Conservation (phyloP, 2,329 filamentous ascomycete species). For the Scedosporium dehoogii region DNA sequence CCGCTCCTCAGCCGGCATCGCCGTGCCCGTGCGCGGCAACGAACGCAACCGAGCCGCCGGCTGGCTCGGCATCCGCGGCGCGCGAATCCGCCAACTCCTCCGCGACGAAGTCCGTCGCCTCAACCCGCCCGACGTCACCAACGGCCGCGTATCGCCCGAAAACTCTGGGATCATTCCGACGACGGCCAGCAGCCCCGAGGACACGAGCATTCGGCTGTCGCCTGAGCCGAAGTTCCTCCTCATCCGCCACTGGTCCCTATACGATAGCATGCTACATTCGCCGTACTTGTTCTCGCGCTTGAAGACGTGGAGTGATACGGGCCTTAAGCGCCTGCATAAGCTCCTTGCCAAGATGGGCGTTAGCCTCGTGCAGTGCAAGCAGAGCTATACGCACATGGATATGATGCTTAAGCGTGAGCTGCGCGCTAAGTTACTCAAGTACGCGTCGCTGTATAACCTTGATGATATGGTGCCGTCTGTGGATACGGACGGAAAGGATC, state of each 20-base stretch:
- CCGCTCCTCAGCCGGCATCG: constrained; percentile 70
- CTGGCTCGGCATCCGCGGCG: constrained; percentile 74
- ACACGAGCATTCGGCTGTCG: constrained; percentile 83
- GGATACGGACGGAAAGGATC: constrained; percentile 59
- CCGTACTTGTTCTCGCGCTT: constrained; percentile 86
- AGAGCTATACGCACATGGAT: constrained; percentile 97
- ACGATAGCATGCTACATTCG: constrained; percentile 97
- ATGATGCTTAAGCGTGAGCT: constrained; percentile 89
- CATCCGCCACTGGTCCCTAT: constrained; percentile 92
- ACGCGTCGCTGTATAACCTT: constrained; percentile 85
- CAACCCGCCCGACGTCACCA: constrained; percentile 65
- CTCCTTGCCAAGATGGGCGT: constrained; percentile 97
- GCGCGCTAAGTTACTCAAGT: constrained; percentile 76
- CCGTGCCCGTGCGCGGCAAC: constrained; percentile 45
- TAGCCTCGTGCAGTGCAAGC: constrained; percentile 83
- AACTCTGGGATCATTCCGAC: constrained; percentile 78
- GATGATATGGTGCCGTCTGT: constrained; percentile 83
- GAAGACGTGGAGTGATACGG: constrained; percentile 88
- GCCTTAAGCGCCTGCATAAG: constrained; percentile 83
- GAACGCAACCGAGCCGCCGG: constrained; percentile 52
- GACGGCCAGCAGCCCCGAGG: constrained; percentile 77
- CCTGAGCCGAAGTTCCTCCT: constrained; percentile 90
- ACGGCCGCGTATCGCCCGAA: constrained; percentile 53
- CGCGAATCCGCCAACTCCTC: constrained; percentile 73
- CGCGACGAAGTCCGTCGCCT: constrained; percentile 89